A percentile compares a stretch with the other conserved stretches of the same genome.
Evolutionary conservation across 192 early-diverging fungal genomes (phyloP).

Genomic region (Backusella psychrophila): DNA sequence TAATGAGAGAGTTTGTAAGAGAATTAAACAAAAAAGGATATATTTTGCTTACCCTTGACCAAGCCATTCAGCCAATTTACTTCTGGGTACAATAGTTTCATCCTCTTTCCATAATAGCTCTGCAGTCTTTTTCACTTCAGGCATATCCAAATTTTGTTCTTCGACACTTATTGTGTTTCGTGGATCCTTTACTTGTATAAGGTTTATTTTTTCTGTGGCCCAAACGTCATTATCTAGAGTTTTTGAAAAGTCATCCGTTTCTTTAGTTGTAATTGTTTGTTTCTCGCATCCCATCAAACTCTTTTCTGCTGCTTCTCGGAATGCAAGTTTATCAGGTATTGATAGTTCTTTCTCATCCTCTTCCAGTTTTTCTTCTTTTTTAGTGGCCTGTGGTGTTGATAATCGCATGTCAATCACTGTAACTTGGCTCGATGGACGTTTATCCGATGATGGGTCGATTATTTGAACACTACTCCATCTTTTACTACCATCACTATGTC

Average conservation of each 20-base stretch:
- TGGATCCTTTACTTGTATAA: constrained; percentile 9
- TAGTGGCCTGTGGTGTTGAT: background rate
- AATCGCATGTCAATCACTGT: background rate
- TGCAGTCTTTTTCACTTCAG: constrained; percentile 20
- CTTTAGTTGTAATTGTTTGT: background rate
- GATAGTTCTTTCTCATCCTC: background rate
- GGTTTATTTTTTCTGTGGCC: background rate
- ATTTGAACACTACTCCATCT: constrained; percentile 1
- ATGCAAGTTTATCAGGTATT: background rate
- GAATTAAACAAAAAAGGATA: background rate
- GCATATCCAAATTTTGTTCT: background rate
- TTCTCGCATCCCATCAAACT: background rate
- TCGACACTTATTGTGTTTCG: background rate
- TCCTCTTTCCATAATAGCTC: constrained; percentile 38
- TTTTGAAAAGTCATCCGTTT: constrained; percentile 13
- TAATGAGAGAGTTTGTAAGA: background rate
- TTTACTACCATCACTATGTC: constrained; percentile 19
- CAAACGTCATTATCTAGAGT: constrained; percentile 6
- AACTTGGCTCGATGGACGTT: background rate
- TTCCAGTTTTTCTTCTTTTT: background rate
- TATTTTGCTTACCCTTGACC: constrained; percentile 34
- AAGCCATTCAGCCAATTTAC: constrained; percentile 43
- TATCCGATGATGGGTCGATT: background rate
- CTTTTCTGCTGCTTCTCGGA: constrained; percentile 1
- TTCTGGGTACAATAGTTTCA: constrained; percentile 35